Evolutionary conservation across 345 rosid genomes (phyloP), one percentile per base, ranked within the genome.

Genomic region (Bretschneidera sinensis): DNA sequence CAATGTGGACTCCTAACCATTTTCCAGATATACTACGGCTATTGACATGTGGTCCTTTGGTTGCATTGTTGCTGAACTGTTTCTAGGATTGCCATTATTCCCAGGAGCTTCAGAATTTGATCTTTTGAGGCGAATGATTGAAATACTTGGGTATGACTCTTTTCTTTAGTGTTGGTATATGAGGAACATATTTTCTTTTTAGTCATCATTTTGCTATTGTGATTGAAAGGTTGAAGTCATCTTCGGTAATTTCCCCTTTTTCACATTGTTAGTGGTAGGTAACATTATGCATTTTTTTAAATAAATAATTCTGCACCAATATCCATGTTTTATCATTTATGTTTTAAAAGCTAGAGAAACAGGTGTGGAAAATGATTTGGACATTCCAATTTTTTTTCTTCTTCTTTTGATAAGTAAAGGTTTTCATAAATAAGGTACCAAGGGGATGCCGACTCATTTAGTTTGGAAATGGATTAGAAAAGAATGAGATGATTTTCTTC

Each of bases 41-140:
- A 91, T 91, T 59, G 99, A 94, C 77, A 94, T 94, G 99, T 94
- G 97, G 99, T 94, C 99, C 74, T 85, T 90, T 65, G 99, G 99
- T 48, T 94, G 99, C 85, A 88, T 94, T 70, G 99, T 94, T 2
- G 99, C 99, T n/a, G 99, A 94, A 72, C 76, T 94, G 64, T 94
- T 88, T 80, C 86, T 94, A 62, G 99, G 99, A 65, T 74, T 91
- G 79, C 99, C 99, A 7, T 80, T 94, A 48, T 94, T 94, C 73
- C 97, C 99, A 48, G 99, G 99, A 76, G 96, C 92, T 68, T 94
- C 99, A 68, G 99, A 94, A 72, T 91, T 91, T 76, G 97, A 91
- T 81, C 87, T 94, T 51, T 77, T 91, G 73, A 82, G 84, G 71
- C 81, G 99, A 77, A 94, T 94, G 97, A 67, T 90, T 63, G 76